These are phyloP conservation scores for Euphrasia confusa DNA, from an alignment of 257 asterid genomes.

Conservation along the genomic window DNA sequence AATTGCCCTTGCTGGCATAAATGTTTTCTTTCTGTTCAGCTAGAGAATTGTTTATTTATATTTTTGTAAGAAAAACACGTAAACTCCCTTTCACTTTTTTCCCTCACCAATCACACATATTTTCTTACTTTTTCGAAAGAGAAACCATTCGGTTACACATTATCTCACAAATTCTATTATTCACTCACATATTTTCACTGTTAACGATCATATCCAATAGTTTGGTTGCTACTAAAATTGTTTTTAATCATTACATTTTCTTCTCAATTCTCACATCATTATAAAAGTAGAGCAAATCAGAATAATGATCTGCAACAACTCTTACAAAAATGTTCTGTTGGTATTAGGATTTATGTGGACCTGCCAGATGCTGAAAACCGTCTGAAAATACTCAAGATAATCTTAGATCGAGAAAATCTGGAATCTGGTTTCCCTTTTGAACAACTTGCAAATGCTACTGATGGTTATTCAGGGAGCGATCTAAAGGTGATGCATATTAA, in stretches of 20 bases:
- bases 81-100: too few species aligned
- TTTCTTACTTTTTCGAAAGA: too few species aligned
- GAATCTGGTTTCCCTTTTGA: conserved; percentile 61
- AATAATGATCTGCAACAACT: background rate
- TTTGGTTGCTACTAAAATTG: background rate
- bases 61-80: too few species aligned
- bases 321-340: conserved; percentile 17
- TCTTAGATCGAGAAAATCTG: conserved; percentile 75
- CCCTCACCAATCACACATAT: too few species aligned
- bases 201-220: background rate
- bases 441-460: conserved; percentile 87
- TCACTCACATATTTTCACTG: background rate
- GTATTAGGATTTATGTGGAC: conserved; percentile 80
- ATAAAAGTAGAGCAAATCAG: background rate
- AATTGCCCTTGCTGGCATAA: background rate
- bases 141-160: background rate
- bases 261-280: background rate
- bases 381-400: conserved; percentile 72
- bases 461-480: conserved; percentile 98
- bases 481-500: conserved; percentile 57
- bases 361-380: conserved; percentile 97
- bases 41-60: background rate
- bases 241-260: background rate
- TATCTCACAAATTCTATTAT: background rate
- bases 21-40: background rate